Evolutionary conservation across 306 rosid genomes (phyloP), one percentile per base, ranked within the genome.

Genomic region (Citrullus mucosospermus): DNA sequence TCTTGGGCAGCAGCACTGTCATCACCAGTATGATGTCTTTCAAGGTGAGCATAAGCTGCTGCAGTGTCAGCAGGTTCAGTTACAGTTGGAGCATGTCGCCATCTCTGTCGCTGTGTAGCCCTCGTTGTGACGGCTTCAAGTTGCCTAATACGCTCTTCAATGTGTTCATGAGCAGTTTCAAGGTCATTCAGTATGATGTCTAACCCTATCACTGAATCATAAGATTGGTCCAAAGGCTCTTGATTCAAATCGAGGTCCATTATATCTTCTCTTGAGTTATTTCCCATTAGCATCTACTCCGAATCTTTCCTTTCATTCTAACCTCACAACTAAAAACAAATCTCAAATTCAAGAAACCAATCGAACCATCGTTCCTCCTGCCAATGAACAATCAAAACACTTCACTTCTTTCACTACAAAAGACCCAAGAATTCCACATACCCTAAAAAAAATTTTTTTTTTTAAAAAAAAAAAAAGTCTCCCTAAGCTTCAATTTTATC

Each of bases 181-280:
- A 88, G 85, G 54, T 91, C 98, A 71, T 85, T 80, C 63, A 84
- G 80, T 53, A 89, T 73, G 72, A 87, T 78, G 76, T 85, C 91
- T 44, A 86, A 79, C 75, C 84, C 85, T 70, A 53, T 5, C n/a
- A 32, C 83, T 9, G 96, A 79, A 80, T 78, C 62, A 82, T 51
- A 84, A 51, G 81, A 79, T 30, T 78, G 85, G 56, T 80, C 85
- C 71, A 56, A 68, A 80, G 89, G 91, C 57, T 84, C 84, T 57
- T 79, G 83, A 84, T 89, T 87, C 82, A 88, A 83, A 82, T 89
- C 91, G 69, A 88, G 84, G 67, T 80, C 84, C 91, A 88, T 87
- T 65, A 58, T 73, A 80, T 78, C 83, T 69, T 81, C 81, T 76
- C 78, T 65, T 80, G 78, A 72, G 60, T 80, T 80, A 71, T 57